Evolutionary conservation across 1,139 yeast species (phyloP), one percentile per base, ranked within the genome.

Genomic region (Blastobotrys aristatus): DNA sequence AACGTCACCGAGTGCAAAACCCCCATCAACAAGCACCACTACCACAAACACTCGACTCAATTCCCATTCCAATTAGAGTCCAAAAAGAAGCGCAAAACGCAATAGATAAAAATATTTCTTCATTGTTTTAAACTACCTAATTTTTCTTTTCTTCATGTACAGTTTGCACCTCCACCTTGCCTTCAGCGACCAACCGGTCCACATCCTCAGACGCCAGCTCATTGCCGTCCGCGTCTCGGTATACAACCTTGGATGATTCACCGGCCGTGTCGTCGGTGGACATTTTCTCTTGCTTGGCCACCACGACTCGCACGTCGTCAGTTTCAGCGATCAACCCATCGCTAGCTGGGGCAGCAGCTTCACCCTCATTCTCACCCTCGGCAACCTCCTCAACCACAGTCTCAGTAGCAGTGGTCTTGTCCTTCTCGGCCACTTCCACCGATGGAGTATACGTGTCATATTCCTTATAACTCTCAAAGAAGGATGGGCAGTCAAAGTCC

Each of bases 401-500:
- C 10, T 35, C 40, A 21, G 48, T 32, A 17, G 41, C 31, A 17
- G 50, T 41, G 26, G 49, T 29, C 31, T 36, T 48, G 8, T 38
- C 46, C 13, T 26, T 43, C n/a, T 49, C 29, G 11, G 43, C 44
- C 18, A 8, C 10, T 30, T 43, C 46, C 3, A 43, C 41, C 14
- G 36, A 31, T 13, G 40, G 46, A 14, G 45, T 41, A 24, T 38
- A 47, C 8, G 47, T 51, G 21, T 45, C 51, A 53, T 67, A 69
- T 27, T 57, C 62, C 10, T 55, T 58, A 35, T 50, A 53, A 11
- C 59, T 52, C 24, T 62, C 70, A 47, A 73, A 74, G 71, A 76
- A 87, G 18, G 73, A 61, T 54, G 70, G 70, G 69, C 98, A 92
- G 61, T 82, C 84, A 64, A 82, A 92, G 72, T 92, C 98, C 98